Percentiles rank a stretch among this genome's conserved stretches.
These are phyloP conservation scores for Tephrocybe sp. DNA, from an alignment of 768 basidiomycete species.

Conservation along the genomic window DNA sequence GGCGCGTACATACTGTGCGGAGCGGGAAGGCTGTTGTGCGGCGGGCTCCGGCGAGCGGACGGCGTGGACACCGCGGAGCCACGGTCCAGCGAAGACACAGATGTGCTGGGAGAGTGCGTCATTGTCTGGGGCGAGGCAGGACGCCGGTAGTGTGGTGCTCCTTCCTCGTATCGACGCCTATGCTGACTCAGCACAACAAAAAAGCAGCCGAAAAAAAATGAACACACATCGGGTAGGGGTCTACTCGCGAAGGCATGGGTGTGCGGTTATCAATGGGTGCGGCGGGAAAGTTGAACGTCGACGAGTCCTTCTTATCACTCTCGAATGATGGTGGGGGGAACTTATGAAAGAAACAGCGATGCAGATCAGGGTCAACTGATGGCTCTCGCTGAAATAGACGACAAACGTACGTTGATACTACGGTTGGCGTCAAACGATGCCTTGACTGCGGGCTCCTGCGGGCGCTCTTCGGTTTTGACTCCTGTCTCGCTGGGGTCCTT, in stretches of 20 bases:
- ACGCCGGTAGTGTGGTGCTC: conserved; percentile 30
- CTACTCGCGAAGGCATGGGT: conserved; percentile 55
- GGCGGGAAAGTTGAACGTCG: conserved; percentile 13
- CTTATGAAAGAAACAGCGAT: conserved; percentile 31
- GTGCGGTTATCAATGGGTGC: conserved; percentile 14
- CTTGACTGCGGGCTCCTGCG: conserved; percentile 11
- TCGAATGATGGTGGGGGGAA: conserved; percentile 30
- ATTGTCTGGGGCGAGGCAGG: conserved; percentile 37
- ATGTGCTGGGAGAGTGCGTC: conserved; percentile 63
- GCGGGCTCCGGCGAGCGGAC: conserved; percentile 45
- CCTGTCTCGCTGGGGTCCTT: not conserved
- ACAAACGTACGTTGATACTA: conserved; percentile 33
- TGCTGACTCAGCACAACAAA: conserved; percentile 17
- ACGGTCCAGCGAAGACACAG: conserved; percentile 60
- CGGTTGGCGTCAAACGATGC: conserved; percentile 15
- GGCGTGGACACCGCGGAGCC: conserved; percentile 63
- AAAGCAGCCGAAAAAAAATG: conserved; percentile 2
- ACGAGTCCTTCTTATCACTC: conserved; percentile 14
- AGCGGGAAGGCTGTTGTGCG: conserved; percentile 24
- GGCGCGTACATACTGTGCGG: conserved; percentile 31
- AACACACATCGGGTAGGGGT: conserved; percentile 28
- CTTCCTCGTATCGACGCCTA: conserved; percentile 36
- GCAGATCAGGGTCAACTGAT: conserved; percentile 34
- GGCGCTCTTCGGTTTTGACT: conserved; percentile 9
- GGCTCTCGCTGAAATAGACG: conserved; percentile 27